phyloP scores from a whole-genome alignment of 2,329 filamentous ascomycete species.

The Endoconidiophora polonica region DNA sequence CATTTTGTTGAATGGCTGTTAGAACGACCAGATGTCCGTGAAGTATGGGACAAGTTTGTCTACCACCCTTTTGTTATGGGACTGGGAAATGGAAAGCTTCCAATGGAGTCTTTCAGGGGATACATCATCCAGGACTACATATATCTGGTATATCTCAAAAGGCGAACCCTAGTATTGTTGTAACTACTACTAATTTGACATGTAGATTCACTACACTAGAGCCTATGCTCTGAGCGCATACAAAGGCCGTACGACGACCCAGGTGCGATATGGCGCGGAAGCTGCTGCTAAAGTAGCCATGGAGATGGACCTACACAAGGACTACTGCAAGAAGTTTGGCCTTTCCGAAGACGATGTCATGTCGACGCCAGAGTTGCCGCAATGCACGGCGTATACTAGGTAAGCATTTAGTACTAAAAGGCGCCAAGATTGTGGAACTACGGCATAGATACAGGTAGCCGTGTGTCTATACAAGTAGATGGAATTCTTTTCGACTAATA shows the following conservation, averaged over 20 bases:
- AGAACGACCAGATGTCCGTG: constrained; percentile 53
- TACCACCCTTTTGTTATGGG: constrained; percentile 69
- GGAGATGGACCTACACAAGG: constrained; percentile 67
- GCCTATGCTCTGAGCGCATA: constrained; percentile 75
- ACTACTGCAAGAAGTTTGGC: constrained; percentile 70
- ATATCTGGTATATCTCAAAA: constrained; percentile 47
- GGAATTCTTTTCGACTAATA: background rate
- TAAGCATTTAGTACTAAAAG: constrained; percentile 19
- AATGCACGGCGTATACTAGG: constrained; percentile 53
- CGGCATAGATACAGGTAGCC: too few species aligned
- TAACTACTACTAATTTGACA: background rate
- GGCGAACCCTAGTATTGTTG: background rate
- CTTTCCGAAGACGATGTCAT: constrained; percentile 59
- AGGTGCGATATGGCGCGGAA: constrained; percentile 38
- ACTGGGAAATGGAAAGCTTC: constrained; percentile 59
- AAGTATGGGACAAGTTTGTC: constrained; percentile 58
- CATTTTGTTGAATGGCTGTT: constrained; percentile 74
- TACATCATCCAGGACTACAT: constrained; percentile 90
- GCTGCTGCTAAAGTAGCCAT: constrained; percentile 62
- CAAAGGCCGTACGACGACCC: constrained; percentile 58
- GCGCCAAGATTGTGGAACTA: background rate
- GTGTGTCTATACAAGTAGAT: too few species aligned
- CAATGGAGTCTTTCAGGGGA: constrained; percentile 61
- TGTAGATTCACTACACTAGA: constrained; percentile 66
- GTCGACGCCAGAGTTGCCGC: constrained; percentile 41